Evolutionary conservation across 257 asterid species (phyloP).

Genomic region (Cinchona pubescens): DNA sequence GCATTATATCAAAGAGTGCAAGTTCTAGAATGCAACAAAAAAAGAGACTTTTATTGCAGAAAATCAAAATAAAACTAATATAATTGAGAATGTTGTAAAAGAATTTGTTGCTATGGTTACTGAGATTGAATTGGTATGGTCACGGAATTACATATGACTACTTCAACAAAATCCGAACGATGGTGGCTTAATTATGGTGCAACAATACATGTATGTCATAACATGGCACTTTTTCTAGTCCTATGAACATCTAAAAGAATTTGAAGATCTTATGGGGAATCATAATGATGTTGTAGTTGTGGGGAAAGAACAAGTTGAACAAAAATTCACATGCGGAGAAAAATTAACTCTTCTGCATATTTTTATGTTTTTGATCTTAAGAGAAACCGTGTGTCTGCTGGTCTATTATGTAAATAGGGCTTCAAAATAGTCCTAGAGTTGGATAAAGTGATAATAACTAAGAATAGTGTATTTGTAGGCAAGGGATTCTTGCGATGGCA

Average conservation of each 20-base stretch:
- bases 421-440: no score
- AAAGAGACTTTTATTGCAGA: background rate
- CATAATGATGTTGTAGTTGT: background rate
- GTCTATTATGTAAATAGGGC: no score
- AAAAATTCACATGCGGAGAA: no score
- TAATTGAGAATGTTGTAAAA: background rate
- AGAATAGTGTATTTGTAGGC: no score
- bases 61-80: background rate
- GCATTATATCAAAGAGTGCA: no score
- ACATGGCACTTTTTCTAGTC: background rate
- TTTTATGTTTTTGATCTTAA: no score
- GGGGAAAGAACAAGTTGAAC: background rate
- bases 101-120: background rate
- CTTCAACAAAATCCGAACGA: background rate
- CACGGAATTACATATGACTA: background rate
- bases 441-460: no score
- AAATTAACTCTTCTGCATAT: no score
- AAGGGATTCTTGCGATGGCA: no score
- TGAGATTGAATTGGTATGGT: background rate
- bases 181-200: no score
- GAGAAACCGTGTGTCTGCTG: no score
- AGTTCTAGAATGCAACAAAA: background rate
- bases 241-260: no score
- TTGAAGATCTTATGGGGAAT: background rate
- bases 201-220: background rate